These are phyloP conservation scores for Prunella vulgaris DNA, from an alignment of 257 asterid species.

Conservation along the genomic window DNA sequence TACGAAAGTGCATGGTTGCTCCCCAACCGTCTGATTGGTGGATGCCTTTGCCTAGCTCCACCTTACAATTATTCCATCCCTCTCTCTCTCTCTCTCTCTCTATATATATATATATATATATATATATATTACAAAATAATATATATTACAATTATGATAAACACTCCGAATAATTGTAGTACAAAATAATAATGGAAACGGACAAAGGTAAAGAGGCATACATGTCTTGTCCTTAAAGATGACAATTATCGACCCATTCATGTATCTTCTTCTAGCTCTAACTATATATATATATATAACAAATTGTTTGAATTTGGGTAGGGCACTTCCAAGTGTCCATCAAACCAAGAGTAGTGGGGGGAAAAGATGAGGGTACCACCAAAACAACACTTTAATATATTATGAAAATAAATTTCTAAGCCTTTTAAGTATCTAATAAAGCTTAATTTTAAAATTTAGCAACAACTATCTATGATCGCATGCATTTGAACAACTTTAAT, in stretches of 20 bases:
- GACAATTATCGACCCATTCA: background rate
- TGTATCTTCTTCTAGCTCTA: background rate
- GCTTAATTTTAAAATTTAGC: background rate
- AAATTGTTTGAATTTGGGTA: constrained; percentile 11
- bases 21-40: constrained; percentile 19
- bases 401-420: background rate
- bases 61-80: constrained; percentile 12
- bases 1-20: constrained; percentile 4
- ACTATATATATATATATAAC: background rate
- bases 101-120: too few species aligned
- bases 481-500: background rate
- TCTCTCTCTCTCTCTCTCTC: too few species aligned
- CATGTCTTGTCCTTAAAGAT: constrained; percentile 12
- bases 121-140: background rate
- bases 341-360: constrained; percentile 9
- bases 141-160: too few species aligned
- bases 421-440: background rate
- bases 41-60: background rate
- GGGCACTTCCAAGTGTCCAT: constrained; percentile 23
- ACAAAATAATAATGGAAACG: constrained; percentile 10
- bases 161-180: constrained; percentile 15
- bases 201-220: constrained; percentile 18
- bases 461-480: background rate
- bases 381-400: constrained; percentile 10
- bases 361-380: constrained; percentile 9